A percentile compares a stretch with the other conserved stretches of the same genome.
Evolutionary conservation across 495 filamentous ascomycete genomes (phyloP).

Genomic region (Hyaloscypha bicolor): DNA sequence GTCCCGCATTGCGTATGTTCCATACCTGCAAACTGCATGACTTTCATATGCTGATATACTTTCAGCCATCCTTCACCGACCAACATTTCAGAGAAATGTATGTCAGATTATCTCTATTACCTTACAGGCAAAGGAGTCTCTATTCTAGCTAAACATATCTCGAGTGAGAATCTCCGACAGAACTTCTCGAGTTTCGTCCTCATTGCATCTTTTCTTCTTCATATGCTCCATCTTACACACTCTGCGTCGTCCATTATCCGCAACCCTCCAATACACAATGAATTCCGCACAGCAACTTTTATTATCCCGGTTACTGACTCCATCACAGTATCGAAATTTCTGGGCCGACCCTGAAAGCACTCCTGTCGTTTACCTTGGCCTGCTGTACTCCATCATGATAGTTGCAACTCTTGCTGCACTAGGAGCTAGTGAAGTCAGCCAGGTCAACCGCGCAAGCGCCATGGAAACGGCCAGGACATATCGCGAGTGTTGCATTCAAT

Average conservation of each 20-base stretch:
- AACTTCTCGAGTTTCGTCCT: no score
- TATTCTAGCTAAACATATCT: no score
- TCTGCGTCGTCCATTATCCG: no score
- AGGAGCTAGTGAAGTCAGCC: slow-evolving; percentile 31
- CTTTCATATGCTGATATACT: not conserved
- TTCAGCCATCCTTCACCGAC: slow-evolving; percentile 37
- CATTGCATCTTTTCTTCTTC: no score
- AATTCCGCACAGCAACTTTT: no score
- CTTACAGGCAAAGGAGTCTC: no score
- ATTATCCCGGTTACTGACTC: not conserved
- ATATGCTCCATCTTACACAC: no score
- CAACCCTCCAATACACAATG: no score
- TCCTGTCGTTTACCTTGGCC: slow-evolving; percentile 47
- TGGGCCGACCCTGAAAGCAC: slow-evolving; percentile 42
- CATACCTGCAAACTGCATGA: not conserved
- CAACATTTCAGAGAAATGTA: slow-evolving; percentile 43
- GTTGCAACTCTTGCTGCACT: slow-evolving; percentile 42
- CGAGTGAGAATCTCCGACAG: no score
- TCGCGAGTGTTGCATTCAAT: slow-evolving; percentile 36
- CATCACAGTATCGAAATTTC: slow-evolving; percentile 48
- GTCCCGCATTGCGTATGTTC: slow-evolving; percentile 40
- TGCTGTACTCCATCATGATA: slow-evolving; percentile 45
- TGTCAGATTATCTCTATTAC: not conserved
- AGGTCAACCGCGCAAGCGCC: slow-evolving; percentile 26
- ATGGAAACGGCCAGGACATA: slow-evolving; percentile 23